Conservation (phyloP, 768 basidiomycete species). For the Favolaschia claudopus region DNA sequence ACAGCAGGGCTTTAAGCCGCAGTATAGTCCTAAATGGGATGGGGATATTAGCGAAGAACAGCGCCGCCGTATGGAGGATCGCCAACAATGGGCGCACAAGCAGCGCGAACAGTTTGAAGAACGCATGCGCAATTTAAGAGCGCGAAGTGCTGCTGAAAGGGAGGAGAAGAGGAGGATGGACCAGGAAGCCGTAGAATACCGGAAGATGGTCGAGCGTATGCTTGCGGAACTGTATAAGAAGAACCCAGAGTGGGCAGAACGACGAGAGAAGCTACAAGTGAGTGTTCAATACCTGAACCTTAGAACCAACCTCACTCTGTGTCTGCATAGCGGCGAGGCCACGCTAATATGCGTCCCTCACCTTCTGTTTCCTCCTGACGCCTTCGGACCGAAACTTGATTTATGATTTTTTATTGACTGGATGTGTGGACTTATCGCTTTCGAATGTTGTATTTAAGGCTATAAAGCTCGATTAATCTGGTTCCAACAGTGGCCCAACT, state of each 20-base stretch:
- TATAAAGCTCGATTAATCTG: not conserved
- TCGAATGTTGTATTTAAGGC: constrained; percentile 22
- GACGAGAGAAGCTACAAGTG: constrained; percentile 61
- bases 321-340: constrained; percentile 8
- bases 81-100: constrained; percentile 62
- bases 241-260: constrained; percentile 70
- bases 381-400: not conserved
- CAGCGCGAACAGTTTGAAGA: constrained; percentile 57
- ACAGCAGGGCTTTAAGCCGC: constrained; percentile 38
- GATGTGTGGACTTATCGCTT: constrained; percentile 4
- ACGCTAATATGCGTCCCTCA: constrained; percentile 21
- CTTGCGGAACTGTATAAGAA: constrained; percentile 60
- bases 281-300: too few relatives aligned
- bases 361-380: constrained; percentile 8
- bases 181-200: constrained; percentile 47
- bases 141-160: constrained; percentile 41
- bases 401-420: constrained; percentile 8
- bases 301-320: constrained; percentile 11
- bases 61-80: constrained; percentile 52
- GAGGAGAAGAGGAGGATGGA: constrained; percentile 48
- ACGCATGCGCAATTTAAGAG: constrained; percentile 53
- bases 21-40: constrained; percentile 32
- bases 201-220: constrained; percentile 58
- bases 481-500: too few relatives aligned
- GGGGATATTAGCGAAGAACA: constrained; percentile 48